Conservation (phyloP, 192 early-diverging fungal species). For the Rhizophlyctis rosea region DNA sequence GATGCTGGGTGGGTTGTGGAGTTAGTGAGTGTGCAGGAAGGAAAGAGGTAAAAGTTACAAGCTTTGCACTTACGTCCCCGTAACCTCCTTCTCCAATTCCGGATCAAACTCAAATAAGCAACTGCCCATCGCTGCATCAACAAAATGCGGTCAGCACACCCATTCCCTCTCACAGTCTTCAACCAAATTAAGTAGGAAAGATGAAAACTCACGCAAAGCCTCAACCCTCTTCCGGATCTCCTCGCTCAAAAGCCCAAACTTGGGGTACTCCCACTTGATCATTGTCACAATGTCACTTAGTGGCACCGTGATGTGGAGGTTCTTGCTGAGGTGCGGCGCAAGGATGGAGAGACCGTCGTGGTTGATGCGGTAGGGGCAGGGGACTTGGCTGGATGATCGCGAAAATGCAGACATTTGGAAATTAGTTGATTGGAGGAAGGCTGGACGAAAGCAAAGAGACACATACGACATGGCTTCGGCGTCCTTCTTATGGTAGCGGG, state of each 20-base stretch:
- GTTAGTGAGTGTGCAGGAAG: background rate
- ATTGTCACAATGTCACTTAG: conserved; percentile 32
- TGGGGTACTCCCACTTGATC: conserved; percentile 41
- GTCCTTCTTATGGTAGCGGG: conserved; percentile 40
- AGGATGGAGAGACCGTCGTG: conserved; percentile 45
- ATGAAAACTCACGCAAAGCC: conserved; percentile 2
- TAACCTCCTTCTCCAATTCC: conserved; percentile 13
- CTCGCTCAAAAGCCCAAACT: conserved; percentile 32
- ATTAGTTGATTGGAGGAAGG: background rate
- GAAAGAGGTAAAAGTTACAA: no score
- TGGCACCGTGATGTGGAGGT: conserved; percentile 13
- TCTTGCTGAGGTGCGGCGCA: conserved; percentile 28
- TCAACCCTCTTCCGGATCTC: conserved; percentile 12
- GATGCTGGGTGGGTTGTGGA: conserved; percentile 15
- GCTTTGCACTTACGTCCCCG: conserved; percentile 35
- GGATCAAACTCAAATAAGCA: conserved; percentile 47
- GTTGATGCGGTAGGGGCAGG: conserved; percentile 39
- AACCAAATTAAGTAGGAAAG: background rate
- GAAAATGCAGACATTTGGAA: no score
- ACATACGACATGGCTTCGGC: background rate
- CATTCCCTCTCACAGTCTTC: no score
- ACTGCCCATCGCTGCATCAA: conserved; percentile 33
- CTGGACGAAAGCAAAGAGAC: background rate
- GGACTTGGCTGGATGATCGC: conserved; percentile 4
- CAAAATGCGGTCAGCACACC: no score